Evolutionary conservation across 345 rosid species (phyloP), one percentile per base, ranked within the genome.

Genomic region (Eucalyptus urophylla): DNA sequence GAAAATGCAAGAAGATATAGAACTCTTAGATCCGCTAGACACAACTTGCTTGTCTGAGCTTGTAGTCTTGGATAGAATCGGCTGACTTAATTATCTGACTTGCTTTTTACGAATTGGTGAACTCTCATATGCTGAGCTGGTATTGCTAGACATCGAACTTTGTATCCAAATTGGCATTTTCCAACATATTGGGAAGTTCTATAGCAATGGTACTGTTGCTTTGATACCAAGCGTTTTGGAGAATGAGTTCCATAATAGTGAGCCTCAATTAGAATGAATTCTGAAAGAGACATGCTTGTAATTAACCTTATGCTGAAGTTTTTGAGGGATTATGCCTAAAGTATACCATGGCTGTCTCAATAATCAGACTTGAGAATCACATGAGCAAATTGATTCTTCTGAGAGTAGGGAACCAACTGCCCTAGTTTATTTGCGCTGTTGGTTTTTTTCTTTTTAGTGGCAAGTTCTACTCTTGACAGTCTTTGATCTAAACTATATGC

Each of bases 321-420:
- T 37, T 76, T 19, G 24, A 76, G 83, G 83, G 47, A 76, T 76
- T 76, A 76, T 37, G 83, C 83, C 47, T 40, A 76, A 76, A 76
- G 45, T 44, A 21, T 45, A 76, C 29, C 83, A 3, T 21, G 47
- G 47, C 47, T 69, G 80, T 69, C 24, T 33, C 80, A 9, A 69
- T 33, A 69, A 69, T 69, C 80, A 40, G 29, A 76, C 83, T 37
- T 40, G 47, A 76, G 27, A 76, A 40, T 76, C 24, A 7, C 47
- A 40, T 76, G 83, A 76, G 91, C 92, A 96, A 97, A 92, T 91
- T 86, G 96, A 95, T 92, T 94, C 96, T 90, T 88, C 96, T 49
- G 97, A 96, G 89, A 94, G 92, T 54, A 95, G 99, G 99, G 97
- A 94, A 90, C 93, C 94, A 3, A 93, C 97, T 53, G 93, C 92